These are phyloP conservation scores for Candida piceae DNA, from an alignment of 805 yeast species.

Conservation along the genomic window DNA sequence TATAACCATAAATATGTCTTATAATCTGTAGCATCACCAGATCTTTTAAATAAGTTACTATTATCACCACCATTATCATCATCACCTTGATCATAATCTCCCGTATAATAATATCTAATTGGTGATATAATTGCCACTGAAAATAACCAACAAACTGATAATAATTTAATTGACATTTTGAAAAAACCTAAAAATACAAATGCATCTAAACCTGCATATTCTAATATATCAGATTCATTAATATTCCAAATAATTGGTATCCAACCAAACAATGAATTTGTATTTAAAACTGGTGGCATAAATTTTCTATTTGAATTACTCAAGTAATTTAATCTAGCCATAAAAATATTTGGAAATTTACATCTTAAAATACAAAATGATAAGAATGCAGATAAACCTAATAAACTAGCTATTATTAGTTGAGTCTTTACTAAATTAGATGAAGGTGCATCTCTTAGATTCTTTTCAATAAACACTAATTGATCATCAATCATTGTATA, in stretches of 20 bases:
- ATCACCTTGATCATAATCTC: constrained; percentile 63
- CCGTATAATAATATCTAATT: constrained; percentile 75
- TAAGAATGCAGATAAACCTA: constrained; percentile 67
- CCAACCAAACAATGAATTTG: constrained; percentile 72
- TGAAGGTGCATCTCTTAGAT: constrained; percentile 28
- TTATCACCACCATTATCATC: constrained; percentile 27
- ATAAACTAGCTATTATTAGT: constrained; percentile 55
- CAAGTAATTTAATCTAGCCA: constrained; percentile 62
- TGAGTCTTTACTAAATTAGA: constrained; percentile 73
- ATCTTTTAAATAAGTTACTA: constrained; percentile 11
- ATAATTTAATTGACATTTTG: constrained; percentile 74
- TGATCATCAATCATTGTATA: too few relatives aligned
- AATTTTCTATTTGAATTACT: constrained; percentile 34
- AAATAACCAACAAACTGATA: constrained; percentile 59
- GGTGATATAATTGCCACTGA: constrained; percentile 80
- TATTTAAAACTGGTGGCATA: constrained; percentile 55
- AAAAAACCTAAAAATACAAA: constrained; percentile 88
- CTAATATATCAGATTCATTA: constrained; percentile 70
- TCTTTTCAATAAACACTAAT: constrained; percentile 14
- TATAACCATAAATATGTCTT: constrained; percentile 76
- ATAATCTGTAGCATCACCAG: constrained; percentile 30
- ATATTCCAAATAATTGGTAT: constrained; percentile 58
- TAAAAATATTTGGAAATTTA: constrained; percentile 76
- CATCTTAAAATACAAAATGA: constrained; percentile 67
- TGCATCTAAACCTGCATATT: constrained; percentile 92